Evolutionary conservation across 768 basidiomycete species (phyloP).

Genomic region (Rubroboletus pulcherrimus): DNA sequence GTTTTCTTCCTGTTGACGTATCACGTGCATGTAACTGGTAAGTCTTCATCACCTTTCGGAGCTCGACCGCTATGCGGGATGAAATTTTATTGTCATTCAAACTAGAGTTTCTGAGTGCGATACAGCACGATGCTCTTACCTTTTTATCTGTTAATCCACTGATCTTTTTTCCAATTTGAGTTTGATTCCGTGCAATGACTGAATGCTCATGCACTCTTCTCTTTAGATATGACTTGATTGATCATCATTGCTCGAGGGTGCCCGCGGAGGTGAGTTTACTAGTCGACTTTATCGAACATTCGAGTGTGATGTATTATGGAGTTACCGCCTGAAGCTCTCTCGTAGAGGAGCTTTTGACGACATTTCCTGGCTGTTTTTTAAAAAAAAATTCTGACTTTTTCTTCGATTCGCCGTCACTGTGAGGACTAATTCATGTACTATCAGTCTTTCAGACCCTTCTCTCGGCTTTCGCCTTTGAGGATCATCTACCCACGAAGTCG

Average conservation of each 20-base stretch:
- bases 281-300: neutral
- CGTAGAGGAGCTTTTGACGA: slow-evolving; percentile 53
- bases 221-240: neutral
- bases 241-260: neutral
- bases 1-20: neutral
- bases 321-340: slow-evolving; percentile 79
- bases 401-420: neutral
- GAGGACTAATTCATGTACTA: neutral
- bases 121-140: slow-evolving; percentile 64
- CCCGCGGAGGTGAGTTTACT: slow-evolving; percentile 2
- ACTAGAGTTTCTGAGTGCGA: slow-evolving; percentile 90
- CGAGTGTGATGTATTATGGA: slow-evolving; percentile 46
- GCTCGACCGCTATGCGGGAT: slow-evolving; percentile 36
- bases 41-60: slow-evolving; percentile 5
- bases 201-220: slow-evolving; percentile 1
- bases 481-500: too few species aligned
- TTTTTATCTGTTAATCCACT: slow-evolving; percentile 59
- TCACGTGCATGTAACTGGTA: neutral
- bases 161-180: slow-evolving; percentile 32
- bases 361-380: slow-evolving; percentile 76
- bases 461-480: neutral
- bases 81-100: slow-evolving; percentile 63
- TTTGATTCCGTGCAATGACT: neutral
- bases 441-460: neutral
- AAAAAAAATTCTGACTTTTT: slow-evolving; percentile 50